These are phyloP conservation scores for Lactarius vividus DNA, from an alignment of 768 basidiomycete genomes.

Conservation along the genomic window DNA sequence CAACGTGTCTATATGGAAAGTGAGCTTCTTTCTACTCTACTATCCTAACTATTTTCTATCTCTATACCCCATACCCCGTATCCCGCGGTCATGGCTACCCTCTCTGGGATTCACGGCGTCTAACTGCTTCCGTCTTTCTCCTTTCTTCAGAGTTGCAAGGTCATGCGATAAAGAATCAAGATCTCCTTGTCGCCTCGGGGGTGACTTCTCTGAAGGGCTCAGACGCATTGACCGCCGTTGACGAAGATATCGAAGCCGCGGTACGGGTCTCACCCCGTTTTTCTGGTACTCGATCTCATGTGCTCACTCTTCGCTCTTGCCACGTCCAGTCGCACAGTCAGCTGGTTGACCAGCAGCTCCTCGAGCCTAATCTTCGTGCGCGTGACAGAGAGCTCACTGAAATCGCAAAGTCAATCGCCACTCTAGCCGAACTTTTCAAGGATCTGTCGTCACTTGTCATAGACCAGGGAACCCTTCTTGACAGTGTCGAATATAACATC, in stretches of 20 bases:
- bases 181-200: constrained; percentile 87
- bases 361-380: constrained; percentile 41
- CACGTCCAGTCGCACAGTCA: constrained; percentile 37
- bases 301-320: constrained; percentile 24
- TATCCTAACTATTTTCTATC: constrained; percentile 2
- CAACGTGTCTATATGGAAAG: constrained; percentile 98
- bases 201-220: constrained; percentile 77
- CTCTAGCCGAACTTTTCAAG: constrained; percentile 93
- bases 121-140: constrained; percentile 2
- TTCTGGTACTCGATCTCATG: constrained; percentile 12
- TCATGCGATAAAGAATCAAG: constrained; percentile 96
- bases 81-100: constrained; percentile 19
- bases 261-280: constrained; percentile 40
- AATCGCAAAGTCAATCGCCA: constrained; percentile 88
- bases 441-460: constrained; percentile 92
- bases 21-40: constrained; percentile 45
- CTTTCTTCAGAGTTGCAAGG: constrained; percentile 77
- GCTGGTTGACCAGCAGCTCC: constrained; percentile 35
- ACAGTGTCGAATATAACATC: constrained; percentile 97
- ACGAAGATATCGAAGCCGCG: constrained; percentile 87
- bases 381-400: constrained; percentile 75
- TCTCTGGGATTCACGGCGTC: not conserved
- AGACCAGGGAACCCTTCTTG: constrained; percentile 95
- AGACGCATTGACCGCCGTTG: constrained; percentile 78
- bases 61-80: constrained; percentile 21